phyloP scores from a whole-genome alignment of 768 basidiomycete genomes.

The Rhodotorula taiwanensis region DNA sequence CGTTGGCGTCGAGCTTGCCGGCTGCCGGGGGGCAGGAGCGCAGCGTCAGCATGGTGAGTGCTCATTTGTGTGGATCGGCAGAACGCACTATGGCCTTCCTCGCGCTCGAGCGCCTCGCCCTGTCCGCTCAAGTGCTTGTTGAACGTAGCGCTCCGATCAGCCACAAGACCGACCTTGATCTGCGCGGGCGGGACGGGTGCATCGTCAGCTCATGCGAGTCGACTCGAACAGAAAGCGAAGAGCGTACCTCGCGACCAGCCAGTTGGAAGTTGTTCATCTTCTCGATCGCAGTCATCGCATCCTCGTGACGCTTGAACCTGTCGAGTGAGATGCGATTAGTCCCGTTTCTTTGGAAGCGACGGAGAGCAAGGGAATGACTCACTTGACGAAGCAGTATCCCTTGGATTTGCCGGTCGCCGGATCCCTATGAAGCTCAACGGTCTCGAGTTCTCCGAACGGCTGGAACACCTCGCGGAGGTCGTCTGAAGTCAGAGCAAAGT shows the following conservation, averaged over 20 bases:
- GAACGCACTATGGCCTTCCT: conserved; percentile 66
- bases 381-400: conserved; percentile 98
- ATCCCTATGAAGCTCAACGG: conserved; percentile 95
- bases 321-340: not conserved
- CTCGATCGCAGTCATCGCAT: conserved; percentile 92
- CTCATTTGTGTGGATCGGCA: not conserved
- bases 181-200: not conserved
- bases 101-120: conserved; percentile 54
- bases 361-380: conserved; percentile 40
- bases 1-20: conserved; percentile 95
- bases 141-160: conserved; percentile 38
- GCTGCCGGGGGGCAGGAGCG: conserved; percentile 50
- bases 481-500: conserved; percentile 92
- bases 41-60: conserved; percentile 20
- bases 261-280: conserved; percentile 99
- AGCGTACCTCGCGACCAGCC: conserved; percentile 60
- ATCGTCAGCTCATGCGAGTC: not conserved
- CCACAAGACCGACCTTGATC: conserved; percentile 35
- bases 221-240: no score
- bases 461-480: conserved; percentile 99
- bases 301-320: conserved; percentile 82
- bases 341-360: no score
- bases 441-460: conserved; percentile 95
- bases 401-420: conserved; percentile 91
- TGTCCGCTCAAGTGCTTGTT: conserved; percentile 60